phyloP scores from a whole-genome alignment of 2,329 filamentous ascomycete genomes.

The Cordyceps tenuipes region DNA sequence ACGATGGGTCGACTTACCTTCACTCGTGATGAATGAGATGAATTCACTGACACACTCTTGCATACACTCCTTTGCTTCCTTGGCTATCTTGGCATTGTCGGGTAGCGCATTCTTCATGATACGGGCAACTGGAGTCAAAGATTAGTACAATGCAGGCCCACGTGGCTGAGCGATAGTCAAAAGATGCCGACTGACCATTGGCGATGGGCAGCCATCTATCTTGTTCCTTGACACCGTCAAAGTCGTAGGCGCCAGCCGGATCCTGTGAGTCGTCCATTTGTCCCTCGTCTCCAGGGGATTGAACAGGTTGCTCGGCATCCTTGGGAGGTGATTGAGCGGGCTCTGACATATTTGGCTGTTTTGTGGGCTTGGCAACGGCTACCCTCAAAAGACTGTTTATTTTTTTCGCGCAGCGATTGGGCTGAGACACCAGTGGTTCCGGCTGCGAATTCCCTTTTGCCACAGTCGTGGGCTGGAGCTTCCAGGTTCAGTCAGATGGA shows the following conservation, averaged over 20 bases:
- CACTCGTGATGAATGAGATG: constrained; percentile 98
- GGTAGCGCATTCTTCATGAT: constrained; percentile 98
- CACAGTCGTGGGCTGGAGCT: background rate
- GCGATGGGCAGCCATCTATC: constrained; percentile 99
- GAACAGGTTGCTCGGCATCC: constrained; percentile 87
- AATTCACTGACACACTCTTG: constrained; percentile 99
- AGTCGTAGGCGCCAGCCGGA: constrained; percentile 75
- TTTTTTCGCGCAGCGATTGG: background rate
- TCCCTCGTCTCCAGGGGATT: constrained; percentile 89
- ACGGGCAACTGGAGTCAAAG: constrained; percentile 73
- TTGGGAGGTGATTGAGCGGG: constrained; percentile 80
- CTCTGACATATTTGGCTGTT: constrained; percentile 85
- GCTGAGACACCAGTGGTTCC: constrained; percentile 4
- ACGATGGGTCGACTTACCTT: constrained; percentile 56
- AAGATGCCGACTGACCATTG: constrained; percentile 73
- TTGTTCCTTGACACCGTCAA: constrained; percentile 94
- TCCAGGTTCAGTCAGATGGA: constrained; percentile 5
- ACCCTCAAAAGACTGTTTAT: constrained; percentile 44
- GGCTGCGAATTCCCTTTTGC: background rate
- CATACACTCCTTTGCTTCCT: constrained; percentile 99
- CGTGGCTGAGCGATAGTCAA: background rate
- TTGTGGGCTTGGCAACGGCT: constrained; percentile 19
- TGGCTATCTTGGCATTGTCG: constrained; percentile 97
- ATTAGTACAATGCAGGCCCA: background rate
- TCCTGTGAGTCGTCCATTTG: constrained; percentile 84